These are phyloP conservation scores for Poa pratensis DNA, from an alignment of 176 grass and related monocot species.

Conservation along the genomic window DNA sequence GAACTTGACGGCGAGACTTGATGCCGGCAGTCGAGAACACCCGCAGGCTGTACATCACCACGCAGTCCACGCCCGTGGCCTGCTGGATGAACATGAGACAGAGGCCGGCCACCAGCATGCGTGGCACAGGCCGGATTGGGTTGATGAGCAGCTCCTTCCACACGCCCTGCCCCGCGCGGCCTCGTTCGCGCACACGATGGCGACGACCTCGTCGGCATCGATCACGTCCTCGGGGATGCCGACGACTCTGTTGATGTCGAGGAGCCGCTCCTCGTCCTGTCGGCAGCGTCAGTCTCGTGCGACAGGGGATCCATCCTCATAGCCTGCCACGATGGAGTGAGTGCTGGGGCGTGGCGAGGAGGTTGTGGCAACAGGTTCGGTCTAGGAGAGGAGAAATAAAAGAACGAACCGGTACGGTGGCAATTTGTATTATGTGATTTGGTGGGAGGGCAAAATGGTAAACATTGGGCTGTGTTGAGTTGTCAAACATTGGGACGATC, in stretches of 20 bases:
- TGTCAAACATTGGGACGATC: too few species aligned
- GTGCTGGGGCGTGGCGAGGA: too few species aligned
- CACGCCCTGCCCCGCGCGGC: constrained; percentile 31
- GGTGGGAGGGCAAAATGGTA: too few species aligned
- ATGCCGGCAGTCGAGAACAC: constrained; percentile 75
- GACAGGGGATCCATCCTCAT: too few species aligned
- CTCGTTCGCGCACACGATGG: constrained; percentile 40
- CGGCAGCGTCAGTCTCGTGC: too few species aligned
- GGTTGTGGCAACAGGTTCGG: too few species aligned
- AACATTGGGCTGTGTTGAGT: too few species aligned
- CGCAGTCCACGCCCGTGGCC: constrained; percentile 83
- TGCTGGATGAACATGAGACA: constrained; percentile 95
- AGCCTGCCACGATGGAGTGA: too few species aligned
- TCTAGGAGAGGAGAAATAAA: too few species aligned
- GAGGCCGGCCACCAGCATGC: constrained; percentile 62
- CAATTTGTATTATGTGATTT: too few species aligned
- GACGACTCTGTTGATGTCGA: constrained; percentile 66
- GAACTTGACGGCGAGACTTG: too few species aligned
- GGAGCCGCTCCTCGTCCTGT: constrained; percentile 69
- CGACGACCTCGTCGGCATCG: constrained; percentile 37
- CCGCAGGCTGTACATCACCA: constrained; percentile 83
- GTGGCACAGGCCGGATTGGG: constrained; percentile 71
- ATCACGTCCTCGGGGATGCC: constrained; percentile 50
- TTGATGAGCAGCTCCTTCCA: constrained; percentile 76
- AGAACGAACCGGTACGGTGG: too few species aligned